Base-by-base conservation (phyloP, 805 yeast species). In the Candida patagonica region DNA sequence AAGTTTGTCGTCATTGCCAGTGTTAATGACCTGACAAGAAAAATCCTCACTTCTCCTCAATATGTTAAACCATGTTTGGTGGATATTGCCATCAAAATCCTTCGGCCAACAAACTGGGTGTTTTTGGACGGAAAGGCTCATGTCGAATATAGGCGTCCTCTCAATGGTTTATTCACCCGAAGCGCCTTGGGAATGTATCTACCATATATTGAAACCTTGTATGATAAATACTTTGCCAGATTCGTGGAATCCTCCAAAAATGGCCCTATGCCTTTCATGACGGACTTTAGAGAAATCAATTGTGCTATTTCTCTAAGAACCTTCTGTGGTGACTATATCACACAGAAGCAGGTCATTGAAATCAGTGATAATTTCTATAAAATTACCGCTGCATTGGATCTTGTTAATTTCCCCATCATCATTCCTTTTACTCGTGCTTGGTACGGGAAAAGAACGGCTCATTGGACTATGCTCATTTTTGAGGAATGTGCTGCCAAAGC, bases 1-100 rank as follows among this genome's bases (percentile, higher is more conserved):
- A 92, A 92, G 66, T 89, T 89, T 56, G 98, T 92, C 30, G 94
- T 92, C 37, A 85, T 89, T 61, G 96, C 95, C 6, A 78, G 92
- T 9, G 71, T 79, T 21, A 78, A 95, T 57, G 96, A 87, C 52
- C 68, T 88, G 45, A 82, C 95, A 23, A 76, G 96, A 60, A 88
- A 88, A 55, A 76, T 87, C 45, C 71, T 89, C 53, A 79, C 76
- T 56, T 77, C 94, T 15, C 94, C 96, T 29, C 71, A 76, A 35
- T 92, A 72, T 56, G 96, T 87, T 46, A 87, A 87, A 62, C 98
- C 98, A 5, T 92, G 98, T 67, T 95, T 92, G 45, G 98, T 92
- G 48, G 98, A 92, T 59, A 97, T 87, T 40, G 98, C 98, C 16
- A 71, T 79, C 47, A 92, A 92, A 65, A 85, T 92, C 50, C 68